phyloP scores from a whole-genome alignment of 2,329 filamentous ascomycete genomes.

The Hyphodiscus sp. region DNA sequence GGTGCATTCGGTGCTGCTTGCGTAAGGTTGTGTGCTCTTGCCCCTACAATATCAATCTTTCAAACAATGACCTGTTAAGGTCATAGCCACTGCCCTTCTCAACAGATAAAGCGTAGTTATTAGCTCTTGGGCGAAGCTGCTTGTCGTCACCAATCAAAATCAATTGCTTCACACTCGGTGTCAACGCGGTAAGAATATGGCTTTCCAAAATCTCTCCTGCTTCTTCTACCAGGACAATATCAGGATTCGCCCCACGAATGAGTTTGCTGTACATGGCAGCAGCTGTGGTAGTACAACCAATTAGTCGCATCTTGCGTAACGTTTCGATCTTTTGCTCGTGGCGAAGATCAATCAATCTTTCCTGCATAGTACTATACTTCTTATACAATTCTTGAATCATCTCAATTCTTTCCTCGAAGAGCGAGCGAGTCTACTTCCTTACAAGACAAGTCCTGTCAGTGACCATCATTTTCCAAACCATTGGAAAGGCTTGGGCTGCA shows the following conservation, averaged over 20 bases:
- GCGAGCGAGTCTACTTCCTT: too few relatives aligned
- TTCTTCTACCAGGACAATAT: slow-evolving; percentile 60
- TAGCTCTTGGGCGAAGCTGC: slow-evolving; percentile 59
- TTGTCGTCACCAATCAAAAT: slow-evolving; percentile 69
- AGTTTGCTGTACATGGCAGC: slow-evolving; percentile 55
- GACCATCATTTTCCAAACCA: too few relatives aligned
- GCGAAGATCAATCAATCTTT: too few relatives aligned
- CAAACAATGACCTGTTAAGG: slow-evolving; percentile 62
- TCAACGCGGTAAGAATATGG: slow-evolving; percentile 57
- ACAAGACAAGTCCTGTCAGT: too few relatives aligned
- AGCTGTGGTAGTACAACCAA: slow-evolving; percentile 65
- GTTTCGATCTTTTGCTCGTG: slow-evolving; percentile 17
- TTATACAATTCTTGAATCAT: too few relatives aligned
- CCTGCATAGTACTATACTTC: too few relatives aligned
- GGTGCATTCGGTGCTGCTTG: slow-evolving; percentile 63
- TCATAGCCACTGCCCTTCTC: slow-evolving; percentile 61
- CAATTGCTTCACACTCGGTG: slow-evolving; percentile 50
- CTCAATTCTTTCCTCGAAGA: too few relatives aligned
- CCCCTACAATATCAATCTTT: slow-evolving; percentile 55
- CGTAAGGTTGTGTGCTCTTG: slow-evolving; percentile 49
- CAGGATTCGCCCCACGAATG: slow-evolving; percentile 48
- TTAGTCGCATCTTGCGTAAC: slow-evolving; percentile 50
- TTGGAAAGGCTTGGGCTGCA: too few relatives aligned
- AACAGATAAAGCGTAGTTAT: slow-evolving; percentile 52
- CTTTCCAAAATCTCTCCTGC: slow-evolving; percentile 67